Evolutionary conservation across 2,329 filamentous ascomycete genomes (phyloP).

Genomic region (Xylaria sp.): DNA sequence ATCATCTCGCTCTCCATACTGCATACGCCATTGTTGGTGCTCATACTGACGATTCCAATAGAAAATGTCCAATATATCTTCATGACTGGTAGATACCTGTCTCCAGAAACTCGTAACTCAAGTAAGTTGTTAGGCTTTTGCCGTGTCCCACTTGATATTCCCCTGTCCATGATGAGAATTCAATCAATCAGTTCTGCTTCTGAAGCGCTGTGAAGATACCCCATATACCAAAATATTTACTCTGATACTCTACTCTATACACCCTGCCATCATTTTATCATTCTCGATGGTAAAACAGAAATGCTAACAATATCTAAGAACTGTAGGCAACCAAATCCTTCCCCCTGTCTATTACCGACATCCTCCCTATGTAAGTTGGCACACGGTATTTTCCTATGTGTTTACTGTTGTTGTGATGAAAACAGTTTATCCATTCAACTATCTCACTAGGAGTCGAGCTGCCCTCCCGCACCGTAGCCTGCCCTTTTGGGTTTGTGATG

Average conservation of each 20-base stretch:
- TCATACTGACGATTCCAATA: conserved; percentile 20
- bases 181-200: conserved; percentile 74
- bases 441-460: conserved; percentile 67
- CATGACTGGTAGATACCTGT: not conserved
- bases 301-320: conserved; percentile 16
- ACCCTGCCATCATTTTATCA: not conserved
- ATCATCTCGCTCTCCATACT: conserved; percentile 24
- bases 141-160: not conserved
- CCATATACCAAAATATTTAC: conserved; percentile 64
- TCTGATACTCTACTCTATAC: conserved; percentile 43
- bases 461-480: conserved; percentile 72
- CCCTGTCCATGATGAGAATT: conserved; percentile 63
- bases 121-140: conserved; percentile 10
- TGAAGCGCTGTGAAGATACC: conserved; percentile 68
- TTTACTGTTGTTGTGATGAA: conserved; percentile 52
- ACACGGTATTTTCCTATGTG: conserved; percentile 3
- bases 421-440: conserved; percentile 78
- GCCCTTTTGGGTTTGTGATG: conserved; percentile 54
- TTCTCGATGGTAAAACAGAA: not conserved
- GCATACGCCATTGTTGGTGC: conserved; percentile 7
- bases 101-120: not conserved
- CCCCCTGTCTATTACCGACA: not conserved
- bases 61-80: not conserved
- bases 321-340: not conserved
- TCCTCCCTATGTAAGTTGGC: conserved; percentile 28